These are phyloP conservation scores for Rhododendron griersonianum DNA, from an alignment of 148 eudicot species.

Conservation along the genomic window DNA sequence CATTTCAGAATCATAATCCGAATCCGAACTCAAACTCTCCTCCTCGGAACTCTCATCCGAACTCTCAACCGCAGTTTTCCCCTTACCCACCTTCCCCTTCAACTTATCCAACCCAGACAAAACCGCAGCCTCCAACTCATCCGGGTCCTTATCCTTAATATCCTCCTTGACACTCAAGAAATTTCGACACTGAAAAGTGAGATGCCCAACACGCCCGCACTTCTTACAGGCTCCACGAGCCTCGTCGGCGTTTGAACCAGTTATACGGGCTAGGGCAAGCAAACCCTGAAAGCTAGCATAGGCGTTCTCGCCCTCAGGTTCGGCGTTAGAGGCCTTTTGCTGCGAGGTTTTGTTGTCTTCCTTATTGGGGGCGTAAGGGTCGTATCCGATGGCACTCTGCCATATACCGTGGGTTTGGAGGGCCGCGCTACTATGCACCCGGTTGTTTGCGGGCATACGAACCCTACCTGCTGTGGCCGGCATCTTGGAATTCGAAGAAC, in stretches of 20 bases:
- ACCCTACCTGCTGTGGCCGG: constrained; percentile 99
- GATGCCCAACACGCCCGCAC: constrained; percentile 97
- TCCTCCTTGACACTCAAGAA: constrained; percentile 79
- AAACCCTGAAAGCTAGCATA: constrained; percentile 84
- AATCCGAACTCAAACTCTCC: constrained; percentile 82
- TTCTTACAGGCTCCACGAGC: constrained; percentile 94
- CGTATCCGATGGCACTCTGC: constrained; percentile 93
- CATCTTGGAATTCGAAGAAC: constrained; percentile 44
- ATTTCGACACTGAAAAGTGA: constrained; percentile 87
- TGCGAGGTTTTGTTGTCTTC: constrained; percentile 59
- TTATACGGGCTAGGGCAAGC: constrained; percentile 77
- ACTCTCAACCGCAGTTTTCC: constrained; percentile 33
- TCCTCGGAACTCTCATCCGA: constrained; percentile 65
- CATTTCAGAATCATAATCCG: constrained; percentile 79
- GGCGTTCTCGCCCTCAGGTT: constrained; percentile 65
- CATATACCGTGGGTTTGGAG: constrained; percentile 96
- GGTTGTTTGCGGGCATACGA: constrained; percentile 98
- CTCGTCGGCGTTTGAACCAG: constrained; percentile 65
- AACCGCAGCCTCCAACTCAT: constrained; percentile 55
- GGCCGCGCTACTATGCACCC: constrained; percentile 98
- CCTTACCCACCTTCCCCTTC: constrained; percentile 54
- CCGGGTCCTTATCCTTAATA: constrained; percentile 47
- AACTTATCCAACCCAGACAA: constrained; percentile 68
- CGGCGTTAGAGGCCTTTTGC: constrained; percentile 31
- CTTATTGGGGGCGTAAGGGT: constrained; percentile 91